Base-by-base conservation (phyloP, 2,329 filamentous ascomycete species). In the Xylariaceae sp. region DNA sequence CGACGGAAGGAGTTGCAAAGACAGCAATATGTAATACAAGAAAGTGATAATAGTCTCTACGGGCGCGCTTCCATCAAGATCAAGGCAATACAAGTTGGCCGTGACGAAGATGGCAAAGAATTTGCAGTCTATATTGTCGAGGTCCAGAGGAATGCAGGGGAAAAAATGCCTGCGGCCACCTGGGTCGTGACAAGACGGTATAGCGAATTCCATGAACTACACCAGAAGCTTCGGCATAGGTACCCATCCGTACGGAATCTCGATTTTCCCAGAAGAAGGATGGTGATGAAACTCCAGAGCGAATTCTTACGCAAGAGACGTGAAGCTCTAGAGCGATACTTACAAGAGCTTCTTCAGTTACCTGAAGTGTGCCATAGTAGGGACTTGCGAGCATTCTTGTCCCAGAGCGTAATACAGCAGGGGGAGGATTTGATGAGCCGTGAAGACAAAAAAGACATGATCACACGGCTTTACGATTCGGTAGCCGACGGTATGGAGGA, bases 401-500 rank as follows among this genome's bases (percentile, higher is more conserved):
- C 92, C 0, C 92, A 94, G 63, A 89, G 89, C 55, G 89, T 90
- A 36, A 85, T 90, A 41, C 81, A 84, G 3, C 80, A 81, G 50
- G 80, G 81, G 16, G 80, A 84, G 51, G 74, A 81, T 50, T 61
- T 78, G 22, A 71, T 82, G 46, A 79, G 80, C 48, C 78, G 76
- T 6, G 83, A 87, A 50, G 83, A 83, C 63, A 88, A 88, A 70
- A 87, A 81, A 68, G 89, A 97, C 68, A 92, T 99, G 69, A 94
- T 99, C 59, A 91, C 89, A 0, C 85, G 94, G 4, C 84, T 99
- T 45, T 99, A 97, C 73, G 95, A 95, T 68, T 97, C 92, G 0
- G 92, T 99, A 19, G 89, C 92, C 0, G 94, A 99, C 67, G 94
- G 95, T 32, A 95, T 99, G 87, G 94, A 99, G 68, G 94, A 99